Evolutionary conservation across 495 filamentous ascomycete genomes (phyloP).

Genomic region (Chaetomium cochliodes): DNA sequence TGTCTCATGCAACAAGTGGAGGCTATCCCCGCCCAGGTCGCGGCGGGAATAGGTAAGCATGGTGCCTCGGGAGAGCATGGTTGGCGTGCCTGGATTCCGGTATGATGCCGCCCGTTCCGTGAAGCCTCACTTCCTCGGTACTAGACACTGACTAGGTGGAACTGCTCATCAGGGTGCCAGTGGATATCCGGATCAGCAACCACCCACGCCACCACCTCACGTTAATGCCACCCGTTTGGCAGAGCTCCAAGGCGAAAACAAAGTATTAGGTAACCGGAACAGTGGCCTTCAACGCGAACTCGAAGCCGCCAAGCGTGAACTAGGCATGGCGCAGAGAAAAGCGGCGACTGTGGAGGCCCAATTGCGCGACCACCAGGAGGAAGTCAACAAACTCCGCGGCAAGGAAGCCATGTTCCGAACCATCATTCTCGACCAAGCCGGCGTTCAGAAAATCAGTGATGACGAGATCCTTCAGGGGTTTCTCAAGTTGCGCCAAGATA

Average conservation of each 20-base stretch:
- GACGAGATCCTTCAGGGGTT: slow-evolving; percentile 1
- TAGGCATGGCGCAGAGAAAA: neutral
- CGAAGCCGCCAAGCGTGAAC: neutral
- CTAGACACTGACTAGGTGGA: too few species aligned
- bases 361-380: neutral
- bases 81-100: neutral
- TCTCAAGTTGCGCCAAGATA: neutral
- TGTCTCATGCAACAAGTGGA: neutral
- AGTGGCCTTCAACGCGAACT: neutral
- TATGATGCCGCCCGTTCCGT: neutral
- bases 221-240: neutral
- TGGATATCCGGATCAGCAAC: neutral
- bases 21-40: neutral
- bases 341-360: neutral
- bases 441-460: neutral
- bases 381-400: neutral
- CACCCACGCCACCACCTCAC: neutral
- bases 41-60: neutral
- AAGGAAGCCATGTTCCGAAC: slow-evolving; percentile 4
- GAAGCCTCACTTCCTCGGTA: too few species aligned
- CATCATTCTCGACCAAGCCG: slow-evolving; percentile 1
- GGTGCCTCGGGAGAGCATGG: neutral
- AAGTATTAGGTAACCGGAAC: neutral
- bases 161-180: neutral
- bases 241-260: neutral